Evolutionary conservation across 306 rosid genomes (phyloP).

Genomic region (Acacia crassicarpa): DNA sequence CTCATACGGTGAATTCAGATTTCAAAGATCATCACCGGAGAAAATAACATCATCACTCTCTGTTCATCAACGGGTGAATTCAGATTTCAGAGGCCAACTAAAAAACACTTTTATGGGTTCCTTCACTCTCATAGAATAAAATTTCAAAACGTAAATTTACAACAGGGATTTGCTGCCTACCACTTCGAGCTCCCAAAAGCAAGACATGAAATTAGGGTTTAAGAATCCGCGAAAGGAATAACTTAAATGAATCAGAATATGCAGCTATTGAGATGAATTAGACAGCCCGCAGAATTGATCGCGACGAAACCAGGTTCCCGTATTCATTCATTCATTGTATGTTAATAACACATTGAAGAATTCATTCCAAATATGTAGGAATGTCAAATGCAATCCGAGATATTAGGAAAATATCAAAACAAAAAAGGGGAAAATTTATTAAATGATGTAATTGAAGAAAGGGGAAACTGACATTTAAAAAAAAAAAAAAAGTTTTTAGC

Average conservation of each 20-base stretch:
- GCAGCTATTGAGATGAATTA: conserved; percentile 7
- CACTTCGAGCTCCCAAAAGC: conserved; percentile 25
- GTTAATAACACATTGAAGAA: not conserved
- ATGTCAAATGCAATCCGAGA: not conserved
- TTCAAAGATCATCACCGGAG: too few species aligned
- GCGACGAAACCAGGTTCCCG: not conserved
- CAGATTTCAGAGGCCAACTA: too few species aligned
- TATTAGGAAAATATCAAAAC: not conserved
- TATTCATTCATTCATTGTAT: not conserved
- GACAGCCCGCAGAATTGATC: conserved; percentile 10
- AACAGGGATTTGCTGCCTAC: not conserved
- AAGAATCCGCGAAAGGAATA: not conserved
- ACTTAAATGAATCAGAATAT: conserved; percentile 11
- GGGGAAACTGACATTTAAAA: not conserved
- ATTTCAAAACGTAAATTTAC: not conserved
- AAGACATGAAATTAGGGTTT: not conserved
- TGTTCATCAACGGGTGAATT: too few species aligned
- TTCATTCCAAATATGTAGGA: conserved; percentile 19
- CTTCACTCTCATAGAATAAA: too few species aligned
- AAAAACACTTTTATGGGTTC: too few species aligned
- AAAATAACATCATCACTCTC: too few species aligned
- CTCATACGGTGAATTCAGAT: too few species aligned
- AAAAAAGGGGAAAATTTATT: not conserved
- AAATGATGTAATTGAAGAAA: not conserved
- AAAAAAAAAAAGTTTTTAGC: not conserved